Percentiles rank a stretch among this genome's conserved stretches.
phyloP scores from a whole-genome alignment of 768 basidiomycete species.

The Termitomyces sp. region DNA sequence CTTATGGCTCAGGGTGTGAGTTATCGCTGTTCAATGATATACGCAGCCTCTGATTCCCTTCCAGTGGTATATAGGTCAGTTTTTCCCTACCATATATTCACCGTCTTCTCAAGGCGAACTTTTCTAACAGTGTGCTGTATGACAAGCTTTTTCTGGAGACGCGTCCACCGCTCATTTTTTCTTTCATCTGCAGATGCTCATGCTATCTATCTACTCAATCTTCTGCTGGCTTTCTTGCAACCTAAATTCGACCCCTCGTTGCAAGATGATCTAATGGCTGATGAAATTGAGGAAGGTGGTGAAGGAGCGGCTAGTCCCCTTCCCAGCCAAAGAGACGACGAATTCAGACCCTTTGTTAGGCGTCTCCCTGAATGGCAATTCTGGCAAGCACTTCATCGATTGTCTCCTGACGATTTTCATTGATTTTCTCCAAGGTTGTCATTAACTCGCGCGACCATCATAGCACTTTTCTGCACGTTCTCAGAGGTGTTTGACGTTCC shows the following conservation, averaged over 20 bases:
- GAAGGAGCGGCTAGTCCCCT: slow-evolving; percentile 43
- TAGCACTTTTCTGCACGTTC: slow-evolving; percentile 76
- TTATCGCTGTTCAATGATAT: slow-evolving; percentile 11
- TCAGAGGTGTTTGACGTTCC: slow-evolving; percentile 91
- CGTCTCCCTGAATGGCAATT: slow-evolving; percentile 96
- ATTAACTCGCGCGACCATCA: slow-evolving; percentile 78
- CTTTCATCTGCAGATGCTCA: slow-evolving; percentile 57
- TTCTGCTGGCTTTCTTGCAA: slow-evolving; percentile 95
- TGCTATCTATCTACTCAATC: slow-evolving; percentile 93
- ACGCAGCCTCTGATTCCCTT: slow-evolving; percentile 4
- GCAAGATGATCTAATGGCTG: slow-evolving; percentile 87
- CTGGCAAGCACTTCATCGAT: slow-evolving; percentile 47
- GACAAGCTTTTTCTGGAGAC: slow-evolving; percentile 22
- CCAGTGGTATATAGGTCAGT: slow-evolving; percentile 92
- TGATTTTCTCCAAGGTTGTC: slow-evolving; percentile 62
- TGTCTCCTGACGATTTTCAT: not conserved
- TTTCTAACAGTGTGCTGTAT: slow-evolving; percentile 56
- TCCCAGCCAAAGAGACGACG: slow-evolving; percentile 77
- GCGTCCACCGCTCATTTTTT: slow-evolving; percentile 6
- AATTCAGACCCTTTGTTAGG: slow-evolving; percentile 95
- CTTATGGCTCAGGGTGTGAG: slow-evolving; percentile 85
- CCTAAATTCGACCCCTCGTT: slow-evolving; percentile 97
- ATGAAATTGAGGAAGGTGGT: slow-evolving; percentile 93
- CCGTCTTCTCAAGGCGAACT: not conserved
- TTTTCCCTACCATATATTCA: not conserved